Percentiles rank a stretch among this genome's conserved stretches.
Evolutionary conservation across 257 asterid genomes (phyloP).

Genomic region (Capsicum chinense): DNA sequence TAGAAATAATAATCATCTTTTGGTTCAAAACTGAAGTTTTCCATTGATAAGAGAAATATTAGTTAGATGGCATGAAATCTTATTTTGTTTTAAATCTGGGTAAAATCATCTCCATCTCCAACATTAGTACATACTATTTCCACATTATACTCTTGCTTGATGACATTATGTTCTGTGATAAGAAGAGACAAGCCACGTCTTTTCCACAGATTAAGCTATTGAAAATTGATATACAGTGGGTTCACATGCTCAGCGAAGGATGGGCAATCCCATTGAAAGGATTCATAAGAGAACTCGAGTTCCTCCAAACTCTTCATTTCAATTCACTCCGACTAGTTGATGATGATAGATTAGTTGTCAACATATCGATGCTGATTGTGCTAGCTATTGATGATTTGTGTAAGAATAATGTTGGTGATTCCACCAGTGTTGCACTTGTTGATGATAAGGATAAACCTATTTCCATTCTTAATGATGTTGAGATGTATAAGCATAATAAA

Average conservation of each 20-base stretch:
- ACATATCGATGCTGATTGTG: conserved; percentile 95
- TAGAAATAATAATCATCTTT: background rate
- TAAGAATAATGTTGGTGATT: conserved; percentile 62
- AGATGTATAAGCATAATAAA: conserved; percentile 88
- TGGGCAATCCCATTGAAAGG: conserved; percentile 99
- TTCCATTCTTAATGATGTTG: conserved; percentile 73
- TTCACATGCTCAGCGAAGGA: conserved; percentile 95
- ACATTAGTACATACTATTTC: too few relatives aligned
- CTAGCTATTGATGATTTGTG: conserved; percentile 79
- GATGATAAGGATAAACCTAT: conserved; percentile 51
- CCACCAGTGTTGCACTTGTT: conserved; percentile 71
- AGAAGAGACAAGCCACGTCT: conserved; percentile 46
- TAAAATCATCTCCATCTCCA: too few relatives aligned
- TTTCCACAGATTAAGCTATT: conserved; percentile 76
- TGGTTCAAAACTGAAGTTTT: background rate
- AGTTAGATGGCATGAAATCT: too few relatives aligned
- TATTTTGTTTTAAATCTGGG: too few relatives aligned
- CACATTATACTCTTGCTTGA: too few relatives aligned
- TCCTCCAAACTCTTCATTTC: conserved; percentile 99
- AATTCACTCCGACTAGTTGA: conserved; percentile 67
- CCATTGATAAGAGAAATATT: background rate
- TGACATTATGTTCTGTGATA: too few relatives aligned
- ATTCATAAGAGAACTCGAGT: conserved; percentile 93
- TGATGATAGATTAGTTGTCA: conserved; percentile 73
- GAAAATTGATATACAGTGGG: conserved; percentile 84